phyloP scores from a whole-genome alignment of 208 protist genomes.

The Trypanosomatidae sp. region DNA sequence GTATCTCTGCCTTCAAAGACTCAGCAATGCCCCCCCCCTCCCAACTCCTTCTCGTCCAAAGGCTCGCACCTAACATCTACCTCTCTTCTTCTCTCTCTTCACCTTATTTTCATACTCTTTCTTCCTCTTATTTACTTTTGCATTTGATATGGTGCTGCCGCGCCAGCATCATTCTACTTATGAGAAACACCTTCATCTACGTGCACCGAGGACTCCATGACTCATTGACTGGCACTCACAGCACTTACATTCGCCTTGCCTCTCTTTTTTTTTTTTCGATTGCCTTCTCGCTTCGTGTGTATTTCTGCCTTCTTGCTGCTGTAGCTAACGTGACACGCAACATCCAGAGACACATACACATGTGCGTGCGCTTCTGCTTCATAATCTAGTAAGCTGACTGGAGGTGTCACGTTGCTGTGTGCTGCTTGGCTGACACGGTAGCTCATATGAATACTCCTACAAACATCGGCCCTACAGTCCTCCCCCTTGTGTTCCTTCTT shows the following conservation, averaged over 20 bases:
- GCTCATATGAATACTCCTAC: background rate
- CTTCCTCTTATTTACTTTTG: constrained; percentile 4
- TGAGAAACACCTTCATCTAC: background rate
- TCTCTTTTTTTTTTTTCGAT: background rate
- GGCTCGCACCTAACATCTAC: background rate
- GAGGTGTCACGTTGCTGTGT: background rate
- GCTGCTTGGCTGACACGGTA: background rate
- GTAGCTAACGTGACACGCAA: background rate
- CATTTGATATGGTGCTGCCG: background rate
- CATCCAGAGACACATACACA: background rate
- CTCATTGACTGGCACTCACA: background rate
- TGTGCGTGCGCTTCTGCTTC: background rate
- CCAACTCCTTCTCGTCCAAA: background rate
- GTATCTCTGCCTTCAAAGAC: background rate
- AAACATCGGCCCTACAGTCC: background rate
- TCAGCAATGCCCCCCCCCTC: background rate
- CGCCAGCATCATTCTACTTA: constrained; percentile 5
- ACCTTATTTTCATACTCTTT: constrained; percentile 2
- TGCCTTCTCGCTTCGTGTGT: background rate
- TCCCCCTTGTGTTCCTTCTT: background rate
- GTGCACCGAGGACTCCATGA: background rate
- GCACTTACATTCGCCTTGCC: too few relatives aligned
- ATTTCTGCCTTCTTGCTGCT: background rate
- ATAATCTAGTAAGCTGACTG: background rate
- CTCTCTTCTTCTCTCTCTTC: background rate